phyloP scores from a whole-genome alignment of 169 alveolate genomes.

The Cryptosporidium ryanae region DNA sequence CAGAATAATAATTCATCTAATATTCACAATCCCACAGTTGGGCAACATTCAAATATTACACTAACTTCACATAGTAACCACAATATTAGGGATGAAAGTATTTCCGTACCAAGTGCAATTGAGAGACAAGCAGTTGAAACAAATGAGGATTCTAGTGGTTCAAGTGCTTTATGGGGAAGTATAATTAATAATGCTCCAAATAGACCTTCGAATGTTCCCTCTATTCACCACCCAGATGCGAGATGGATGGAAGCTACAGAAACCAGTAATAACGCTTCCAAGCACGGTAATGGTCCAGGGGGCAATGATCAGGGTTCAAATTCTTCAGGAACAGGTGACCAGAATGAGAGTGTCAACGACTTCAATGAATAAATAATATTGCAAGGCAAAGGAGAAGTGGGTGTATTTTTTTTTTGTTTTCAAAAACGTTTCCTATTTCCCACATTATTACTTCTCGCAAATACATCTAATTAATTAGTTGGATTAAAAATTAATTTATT shows the following conservation, averaged over 20 bases:
- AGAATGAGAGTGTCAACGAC: constrained; percentile 38
- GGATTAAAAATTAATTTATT: no score
- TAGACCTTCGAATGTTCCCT: constrained; percentile 50
- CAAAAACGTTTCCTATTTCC: no score
- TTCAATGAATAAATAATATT: constrained; percentile 10
- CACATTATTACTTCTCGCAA: no score
- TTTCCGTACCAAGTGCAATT: constrained; percentile 66
- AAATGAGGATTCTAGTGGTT: background rate
- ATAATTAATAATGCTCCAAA: constrained; percentile 41
- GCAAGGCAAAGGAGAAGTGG: no score
- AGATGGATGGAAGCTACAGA: constrained; percentile 73
- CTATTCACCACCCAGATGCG: constrained; percentile 74
- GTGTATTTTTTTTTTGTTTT: no score
- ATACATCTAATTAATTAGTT: no score
- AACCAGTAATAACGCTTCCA: constrained; percentile 32
- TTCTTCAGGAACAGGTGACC: constrained; percentile 28
- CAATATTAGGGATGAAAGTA: constrained; percentile 38
- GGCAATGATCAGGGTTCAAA: constrained; percentile 28
- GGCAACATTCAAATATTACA: constrained; percentile 43
- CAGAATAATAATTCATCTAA: constrained; percentile 5
- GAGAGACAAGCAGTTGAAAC: constrained; percentile 50
- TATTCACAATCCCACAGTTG: background rate
- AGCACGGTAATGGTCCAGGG: constrained; percentile 18
- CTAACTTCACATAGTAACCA: constrained; percentile 25
- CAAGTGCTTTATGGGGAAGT: constrained; percentile 72